These are phyloP conservation scores for Colletotrichum sp. DNA, from an alignment of 2,329 filamentous ascomycete species.

Conservation along the genomic window DNA sequence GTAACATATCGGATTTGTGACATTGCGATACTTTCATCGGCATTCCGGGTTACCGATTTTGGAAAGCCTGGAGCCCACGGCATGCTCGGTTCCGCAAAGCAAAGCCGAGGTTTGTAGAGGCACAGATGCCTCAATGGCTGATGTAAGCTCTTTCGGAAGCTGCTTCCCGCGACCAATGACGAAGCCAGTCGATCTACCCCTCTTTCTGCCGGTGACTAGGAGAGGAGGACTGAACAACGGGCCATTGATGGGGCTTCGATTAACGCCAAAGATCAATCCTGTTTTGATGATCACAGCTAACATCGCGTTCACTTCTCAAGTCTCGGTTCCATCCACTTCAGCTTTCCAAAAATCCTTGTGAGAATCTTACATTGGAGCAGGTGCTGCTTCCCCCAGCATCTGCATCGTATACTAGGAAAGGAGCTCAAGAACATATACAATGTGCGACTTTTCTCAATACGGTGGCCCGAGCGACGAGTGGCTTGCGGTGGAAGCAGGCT, in stretches of 20 bases:
- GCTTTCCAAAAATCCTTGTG: not conserved
- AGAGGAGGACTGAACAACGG: not conserved
- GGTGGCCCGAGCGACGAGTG: constrained; percentile 47
- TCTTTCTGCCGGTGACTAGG: not conserved
- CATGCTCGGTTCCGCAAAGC: not conserved
- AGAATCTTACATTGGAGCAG: not conserved
- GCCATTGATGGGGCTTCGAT: not conserved
- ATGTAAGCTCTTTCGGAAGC: not conserved
- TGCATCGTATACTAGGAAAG: not conserved
- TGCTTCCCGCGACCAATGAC: not conserved
- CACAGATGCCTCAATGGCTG: not conserved
- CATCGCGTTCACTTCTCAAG: not conserved
- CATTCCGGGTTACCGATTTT: not conserved
- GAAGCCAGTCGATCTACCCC: not conserved
- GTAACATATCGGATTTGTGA: not conserved
- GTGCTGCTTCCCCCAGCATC: not conserved
- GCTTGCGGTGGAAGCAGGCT: constrained; percentile 41
- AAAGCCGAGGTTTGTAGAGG: not conserved
- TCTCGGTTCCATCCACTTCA: not conserved
- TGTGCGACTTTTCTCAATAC: constrained; percentile 39
- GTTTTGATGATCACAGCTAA: not conserved
- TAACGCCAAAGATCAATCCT: not conserved
- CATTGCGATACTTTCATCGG: not conserved
- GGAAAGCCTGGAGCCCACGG: not conserved
- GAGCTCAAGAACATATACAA: not conserved